Conservation (phyloP, 2,329 filamentous ascomycete species). For the Metarhizium brunneum region DNA sequence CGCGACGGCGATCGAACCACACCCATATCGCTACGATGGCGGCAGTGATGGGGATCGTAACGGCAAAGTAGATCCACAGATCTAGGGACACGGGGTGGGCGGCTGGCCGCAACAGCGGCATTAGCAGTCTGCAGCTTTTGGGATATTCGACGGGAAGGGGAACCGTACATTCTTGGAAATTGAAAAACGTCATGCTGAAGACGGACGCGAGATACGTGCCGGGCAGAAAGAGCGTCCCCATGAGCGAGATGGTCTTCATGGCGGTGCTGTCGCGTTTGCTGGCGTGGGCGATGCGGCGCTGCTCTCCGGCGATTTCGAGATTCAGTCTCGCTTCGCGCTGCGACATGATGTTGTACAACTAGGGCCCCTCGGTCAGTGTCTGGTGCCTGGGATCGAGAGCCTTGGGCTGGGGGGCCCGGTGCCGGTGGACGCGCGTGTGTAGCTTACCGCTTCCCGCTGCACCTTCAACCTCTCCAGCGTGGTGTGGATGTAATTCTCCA, state of each 20-base stretch:
- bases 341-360: slow-evolving; percentile 59
- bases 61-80: slow-evolving; percentile 55
- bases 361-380: background rate
- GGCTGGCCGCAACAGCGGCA: slow-evolving; percentile 12
- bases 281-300: slow-evolving; percentile 48
- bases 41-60: slow-evolving; percentile 49
- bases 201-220: slow-evolving; percentile 54
- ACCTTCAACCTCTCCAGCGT: slow-evolving; percentile 52
- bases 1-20: slow-evolving; percentile 40
- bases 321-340: slow-evolving; percentile 56
- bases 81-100: slow-evolving; percentile 36
- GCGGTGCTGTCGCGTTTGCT: slow-evolving; percentile 53
- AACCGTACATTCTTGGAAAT: slow-evolving; percentile 40
- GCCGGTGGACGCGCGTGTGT: background rate
- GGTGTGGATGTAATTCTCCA: slow-evolving; percentile 54
- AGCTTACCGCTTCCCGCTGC: slow-evolving; percentile 49
- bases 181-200: slow-evolving; percentile 59
- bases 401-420: background rate
- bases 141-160: background rate
- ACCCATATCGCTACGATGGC: slow-evolving; percentile 47
- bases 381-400: background rate
- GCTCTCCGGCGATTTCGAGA: slow-evolving; percentile 52
- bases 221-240: slow-evolving; percentile 54
- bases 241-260: slow-evolving; percentile 56
- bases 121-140: background rate